phyloP scores from a whole-genome alignment of 306 rosid species.

The Castanea sativa region DNA sequence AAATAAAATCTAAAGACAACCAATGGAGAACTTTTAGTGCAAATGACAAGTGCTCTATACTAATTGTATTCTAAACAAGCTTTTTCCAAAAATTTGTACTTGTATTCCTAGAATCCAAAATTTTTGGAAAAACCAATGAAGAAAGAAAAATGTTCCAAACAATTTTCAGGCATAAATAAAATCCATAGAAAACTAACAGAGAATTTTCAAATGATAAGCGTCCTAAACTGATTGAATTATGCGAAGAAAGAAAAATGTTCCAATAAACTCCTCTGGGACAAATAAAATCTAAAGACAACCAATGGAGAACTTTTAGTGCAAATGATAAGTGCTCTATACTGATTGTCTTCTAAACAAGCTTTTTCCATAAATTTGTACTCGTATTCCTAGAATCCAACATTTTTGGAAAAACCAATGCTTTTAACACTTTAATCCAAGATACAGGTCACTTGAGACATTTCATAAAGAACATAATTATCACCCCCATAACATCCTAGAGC shows the following conservation, averaged over 20 bases:
- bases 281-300: no score
- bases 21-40: no score
- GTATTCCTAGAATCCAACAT: background rate
- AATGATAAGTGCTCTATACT: background rate
- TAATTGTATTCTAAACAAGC: background rate
- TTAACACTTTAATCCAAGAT: background rate
- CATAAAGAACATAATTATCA: background rate
- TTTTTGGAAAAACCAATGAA: background rate
- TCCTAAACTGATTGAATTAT: background rate
- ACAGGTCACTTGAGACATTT: background rate
- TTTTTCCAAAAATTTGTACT: background rate
- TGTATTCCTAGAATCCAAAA: background rate
- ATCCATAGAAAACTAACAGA: no score
- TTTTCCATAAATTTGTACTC: background rate
- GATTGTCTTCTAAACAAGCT: background rate
- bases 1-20: no score
- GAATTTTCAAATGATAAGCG: no score
- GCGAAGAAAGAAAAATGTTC: background rate
- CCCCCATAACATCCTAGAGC: background rate
- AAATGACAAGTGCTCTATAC: background rate
- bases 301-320: no score
- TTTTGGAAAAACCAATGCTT: background rate
- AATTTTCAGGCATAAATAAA: no score
- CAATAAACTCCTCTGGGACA: background rate
- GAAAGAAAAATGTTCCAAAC: no score